Evolutionary conservation across 1,284 basidiomycete species (phyloP), one percentile per base, ranked within the genome.

Genomic region (Leccinum solheimii): DNA sequence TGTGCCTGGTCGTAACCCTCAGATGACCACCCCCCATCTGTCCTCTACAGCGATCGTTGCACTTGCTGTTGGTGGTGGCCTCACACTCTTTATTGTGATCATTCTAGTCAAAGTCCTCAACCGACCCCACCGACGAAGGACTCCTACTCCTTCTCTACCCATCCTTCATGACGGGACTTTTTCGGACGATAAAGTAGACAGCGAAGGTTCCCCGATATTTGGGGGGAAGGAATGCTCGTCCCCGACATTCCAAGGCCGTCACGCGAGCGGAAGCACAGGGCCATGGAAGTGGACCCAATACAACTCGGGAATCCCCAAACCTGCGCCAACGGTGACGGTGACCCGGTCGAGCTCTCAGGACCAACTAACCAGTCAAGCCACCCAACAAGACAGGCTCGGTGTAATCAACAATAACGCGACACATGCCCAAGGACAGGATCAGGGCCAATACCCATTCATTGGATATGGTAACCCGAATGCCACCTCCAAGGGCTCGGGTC

Each of bases 221-320:
- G 90, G 89, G 16, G 89, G 90, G 3, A 85, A 86, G 67, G 88
- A 91, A 69, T 76, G 83, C 27, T 75, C 81, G 45, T 90, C 88
- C 1, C 75, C 78, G 19, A 75, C 79, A 27, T 76, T 79, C 23
- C 61, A 68, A 51, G 38, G 49, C 63, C 79, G 77, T 13, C 68
- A 66, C 57, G 45, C 56, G 49, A 66, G 64, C 40, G 67, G 65
- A 30, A 79, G 78, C 58, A 76, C 75, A 16, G 78, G 79, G 3
- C 71, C 80, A 30, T 84, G 81, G 79, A 77, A 80, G 45, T 90
- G 87, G 87, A 83, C 85, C 3, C 84, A 86, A 65, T 88, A 88
- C 69, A 79, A 80, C n/a, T 81, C 79, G 1, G 72, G 71, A 7
- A 74, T 74, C 23, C 69, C 71, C 0, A 76, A 75, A 51, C 72